Evolutionary conservation across 768 basidiomycete species (phyloP).

Genomic region (Pleurotus citrinopileatus): DNA sequence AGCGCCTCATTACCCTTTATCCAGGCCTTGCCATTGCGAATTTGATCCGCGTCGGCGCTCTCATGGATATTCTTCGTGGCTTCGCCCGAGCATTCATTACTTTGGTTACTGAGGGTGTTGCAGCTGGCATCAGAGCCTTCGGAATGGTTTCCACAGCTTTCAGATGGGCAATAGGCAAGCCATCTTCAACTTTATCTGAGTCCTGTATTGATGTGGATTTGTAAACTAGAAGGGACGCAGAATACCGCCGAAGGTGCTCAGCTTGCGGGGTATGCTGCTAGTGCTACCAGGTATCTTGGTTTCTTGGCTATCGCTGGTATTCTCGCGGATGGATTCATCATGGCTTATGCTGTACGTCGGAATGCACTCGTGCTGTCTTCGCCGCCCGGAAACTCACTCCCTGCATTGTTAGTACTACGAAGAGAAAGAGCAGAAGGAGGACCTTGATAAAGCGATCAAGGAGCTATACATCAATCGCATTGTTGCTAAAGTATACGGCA

Average conservation of each 20-base stretch:
- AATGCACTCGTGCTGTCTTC: background rate
- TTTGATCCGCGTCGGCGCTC: background rate
- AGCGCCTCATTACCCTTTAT: too few species aligned
- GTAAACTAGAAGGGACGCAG: background rate
- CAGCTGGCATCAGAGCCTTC: background rate
- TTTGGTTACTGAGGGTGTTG: slow-evolving; percentile 1
- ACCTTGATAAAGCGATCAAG: slow-evolving; percentile 1
- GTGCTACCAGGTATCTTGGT: background rate
- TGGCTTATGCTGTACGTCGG: slow-evolving; percentile 1
- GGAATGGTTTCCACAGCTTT: background rate
- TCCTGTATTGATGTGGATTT: background rate
- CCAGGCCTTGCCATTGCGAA: background rate
- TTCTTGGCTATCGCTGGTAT: slow-evolving; percentile 3
- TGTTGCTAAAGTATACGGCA: background rate
- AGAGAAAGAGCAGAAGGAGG: slow-evolving; percentile 7
- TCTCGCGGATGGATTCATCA: slow-evolving; percentile 1
- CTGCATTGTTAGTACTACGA: background rate
- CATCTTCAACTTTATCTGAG: background rate
- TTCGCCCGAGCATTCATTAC: slow-evolving; percentile 3
- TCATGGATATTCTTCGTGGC: background rate
- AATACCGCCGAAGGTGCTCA: background rate
- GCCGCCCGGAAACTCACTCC: background rate
- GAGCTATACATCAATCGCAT: slow-evolving; percentile 4
- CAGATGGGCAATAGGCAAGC: background rate
- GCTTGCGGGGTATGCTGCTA: background rate